Conservation (phyloP, 1,284 basidiomycete genomes). For the Pterula multifida region DNA sequence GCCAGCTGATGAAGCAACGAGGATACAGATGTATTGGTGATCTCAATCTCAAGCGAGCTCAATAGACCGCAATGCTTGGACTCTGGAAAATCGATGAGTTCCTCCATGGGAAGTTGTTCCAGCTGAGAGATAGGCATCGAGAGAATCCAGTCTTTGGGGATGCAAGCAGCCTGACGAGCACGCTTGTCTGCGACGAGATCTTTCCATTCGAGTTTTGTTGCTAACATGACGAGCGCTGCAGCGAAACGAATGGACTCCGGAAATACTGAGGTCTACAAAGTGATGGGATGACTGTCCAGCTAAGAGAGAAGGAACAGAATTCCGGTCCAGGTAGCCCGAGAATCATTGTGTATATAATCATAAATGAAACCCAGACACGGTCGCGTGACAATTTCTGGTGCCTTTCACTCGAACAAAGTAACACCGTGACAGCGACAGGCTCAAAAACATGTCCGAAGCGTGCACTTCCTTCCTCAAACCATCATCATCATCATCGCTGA, state of each 20-base stretch:
- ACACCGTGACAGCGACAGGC: too few species aligned
- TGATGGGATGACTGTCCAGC: too few species aligned
- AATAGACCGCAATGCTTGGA: conserved; percentile 41
- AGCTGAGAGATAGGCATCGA: conserved; percentile 23
- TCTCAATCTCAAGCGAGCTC: conserved; percentile 45
- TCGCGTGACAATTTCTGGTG: not conserved
- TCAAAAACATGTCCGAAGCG: too few species aligned
- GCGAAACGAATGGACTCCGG: too few species aligned
- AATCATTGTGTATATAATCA: too few species aligned
- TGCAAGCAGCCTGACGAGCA: conserved; percentile 34
- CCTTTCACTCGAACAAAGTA: too few species aligned
- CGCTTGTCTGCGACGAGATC: conserved; percentile 39
- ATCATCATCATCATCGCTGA: not conserved
- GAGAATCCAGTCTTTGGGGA: conserved; percentile 52
- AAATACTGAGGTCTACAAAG: too few species aligned
- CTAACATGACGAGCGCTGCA: too few species aligned
- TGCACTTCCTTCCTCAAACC: not conserved
- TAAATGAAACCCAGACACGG: not conserved
- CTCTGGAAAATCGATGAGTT: conserved; percentile 46
- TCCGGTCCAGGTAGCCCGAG: too few species aligned
- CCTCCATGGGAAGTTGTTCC: conserved; percentile 19
- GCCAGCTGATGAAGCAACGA: conserved; percentile 35
- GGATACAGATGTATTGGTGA: conserved; percentile 45
- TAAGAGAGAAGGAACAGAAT: too few species aligned
- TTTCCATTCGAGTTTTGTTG: conserved; percentile 39